Conservation (phyloP, 352 stramenopile species). For the Phytophthora cactorum region DNA sequence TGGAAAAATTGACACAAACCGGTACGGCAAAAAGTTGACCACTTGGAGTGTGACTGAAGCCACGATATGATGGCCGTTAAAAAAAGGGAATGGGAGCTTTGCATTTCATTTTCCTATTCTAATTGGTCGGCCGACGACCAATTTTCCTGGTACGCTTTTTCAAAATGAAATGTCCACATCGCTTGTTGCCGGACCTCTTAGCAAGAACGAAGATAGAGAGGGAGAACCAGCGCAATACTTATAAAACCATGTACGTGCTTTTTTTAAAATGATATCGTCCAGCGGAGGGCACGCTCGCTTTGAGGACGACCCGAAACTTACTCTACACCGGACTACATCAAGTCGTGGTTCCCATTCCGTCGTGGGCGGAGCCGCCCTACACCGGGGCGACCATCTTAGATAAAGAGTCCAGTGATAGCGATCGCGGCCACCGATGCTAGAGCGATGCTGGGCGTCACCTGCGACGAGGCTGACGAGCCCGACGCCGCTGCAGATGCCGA, state of each 20-base stretch:
- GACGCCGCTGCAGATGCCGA: conserved; percentile 26
- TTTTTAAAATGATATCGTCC: conserved; percentile 28
- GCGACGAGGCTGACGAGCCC: conserved; percentile 26
- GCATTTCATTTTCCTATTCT: too few relatives aligned
- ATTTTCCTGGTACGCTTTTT: too few relatives aligned
- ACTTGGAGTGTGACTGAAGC: background rate
- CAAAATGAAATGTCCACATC: too few relatives aligned
- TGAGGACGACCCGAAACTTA: conserved; percentile 27
- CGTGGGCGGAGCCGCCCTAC: conserved; percentile 23
- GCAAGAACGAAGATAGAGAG: background rate
- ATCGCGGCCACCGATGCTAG: conserved; percentile 24
- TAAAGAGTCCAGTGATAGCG: conserved; percentile 36
- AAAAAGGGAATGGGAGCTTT: too few relatives aligned
- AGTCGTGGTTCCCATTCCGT: conserved; percentile 33
- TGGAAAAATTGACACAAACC: background rate
- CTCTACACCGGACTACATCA: conserved; percentile 31
- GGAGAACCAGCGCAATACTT: conserved; percentile 8
- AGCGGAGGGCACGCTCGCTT: conserved; percentile 27
- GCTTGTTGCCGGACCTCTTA: too few relatives aligned
- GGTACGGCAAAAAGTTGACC: background rate
- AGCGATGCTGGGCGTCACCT: conserved; percentile 26
- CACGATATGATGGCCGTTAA: too few relatives aligned
- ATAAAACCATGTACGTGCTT: conserved; percentile 36
- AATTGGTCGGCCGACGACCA: too few relatives aligned
- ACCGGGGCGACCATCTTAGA: conserved; percentile 25